Conservation (phyloP, 441 rosid species). For the Adansonia grandidieri region DNA sequence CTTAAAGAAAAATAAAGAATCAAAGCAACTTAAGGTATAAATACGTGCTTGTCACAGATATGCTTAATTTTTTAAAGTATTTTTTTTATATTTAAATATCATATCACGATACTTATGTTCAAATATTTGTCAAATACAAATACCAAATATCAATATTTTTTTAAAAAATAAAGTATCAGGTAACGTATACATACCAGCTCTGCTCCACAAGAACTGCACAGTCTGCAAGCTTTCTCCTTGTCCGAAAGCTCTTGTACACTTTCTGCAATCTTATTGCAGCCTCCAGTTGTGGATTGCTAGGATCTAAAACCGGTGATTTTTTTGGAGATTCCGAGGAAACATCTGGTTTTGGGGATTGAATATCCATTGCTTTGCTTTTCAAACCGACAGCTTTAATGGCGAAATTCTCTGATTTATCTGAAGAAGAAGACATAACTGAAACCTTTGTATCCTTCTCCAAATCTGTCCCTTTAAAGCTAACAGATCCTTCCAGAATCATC, state of each 20-base stretch:
- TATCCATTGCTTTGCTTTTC: constrained; percentile 30
- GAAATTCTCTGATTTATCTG: constrained; percentile 33
- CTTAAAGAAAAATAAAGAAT: too few relatives aligned
- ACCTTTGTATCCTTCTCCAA: constrained; percentile 46
- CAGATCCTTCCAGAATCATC: constrained; percentile 67
- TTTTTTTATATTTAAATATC: too few relatives aligned
- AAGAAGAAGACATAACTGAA: too few relatives aligned
- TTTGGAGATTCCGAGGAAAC: not conserved
- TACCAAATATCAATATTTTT: too few relatives aligned
- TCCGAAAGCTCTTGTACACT: constrained; percentile 88
- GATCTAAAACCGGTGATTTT: constrained; percentile 44
- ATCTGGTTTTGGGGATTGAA: constrained; percentile 25
- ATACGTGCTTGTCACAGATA: too few relatives aligned
- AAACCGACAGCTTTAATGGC: constrained; percentile 26
- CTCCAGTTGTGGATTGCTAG: constrained; percentile 52
- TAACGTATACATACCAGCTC: constrained; percentile 59
- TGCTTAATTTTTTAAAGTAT: too few relatives aligned
- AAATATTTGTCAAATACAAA: too few relatives aligned
- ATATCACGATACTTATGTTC: too few relatives aligned
- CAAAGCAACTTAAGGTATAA: too few relatives aligned
- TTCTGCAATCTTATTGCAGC: constrained; percentile 85
- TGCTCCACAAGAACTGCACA: constrained; percentile 90
- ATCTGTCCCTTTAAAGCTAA: constrained; percentile 63
- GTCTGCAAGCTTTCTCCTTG: constrained; percentile 90
- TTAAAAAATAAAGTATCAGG: too few relatives aligned